Percentiles rank a stretch among this genome's conserved stretches.
phyloP scores from a whole-genome alignment of 1,284 basidiomycete species.

The Pseudomicrostroma phylloplanum region DNA sequence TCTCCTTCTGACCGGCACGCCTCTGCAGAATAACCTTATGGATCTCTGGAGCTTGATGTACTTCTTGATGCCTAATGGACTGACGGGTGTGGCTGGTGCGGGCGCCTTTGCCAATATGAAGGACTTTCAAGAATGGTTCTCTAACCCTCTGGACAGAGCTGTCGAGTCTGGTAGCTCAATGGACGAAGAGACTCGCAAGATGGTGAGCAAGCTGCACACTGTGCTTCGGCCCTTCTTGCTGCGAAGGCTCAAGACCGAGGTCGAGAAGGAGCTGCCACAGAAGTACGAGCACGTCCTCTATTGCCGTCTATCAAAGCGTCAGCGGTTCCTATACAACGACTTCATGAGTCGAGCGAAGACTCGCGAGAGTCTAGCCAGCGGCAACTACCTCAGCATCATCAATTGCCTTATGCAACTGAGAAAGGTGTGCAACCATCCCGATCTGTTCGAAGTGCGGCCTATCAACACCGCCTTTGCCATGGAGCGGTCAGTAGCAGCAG shows the following conservation, averaged over 20 bases:
- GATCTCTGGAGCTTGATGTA: constrained; percentile 92
- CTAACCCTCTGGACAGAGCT: constrained; percentile 77
- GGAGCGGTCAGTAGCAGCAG: constrained; percentile 69
- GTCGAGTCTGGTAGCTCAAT: constrained; percentile 75
- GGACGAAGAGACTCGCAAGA: constrained; percentile 78
- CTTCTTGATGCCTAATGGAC: constrained; percentile 80
- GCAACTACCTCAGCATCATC: constrained; percentile 73
- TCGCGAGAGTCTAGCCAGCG: constrained; percentile 74
- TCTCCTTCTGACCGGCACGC: constrained; percentile 83
- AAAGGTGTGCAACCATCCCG: constrained; percentile 77
- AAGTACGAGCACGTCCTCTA: constrained; percentile 91
- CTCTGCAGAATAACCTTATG: constrained; percentile 89
- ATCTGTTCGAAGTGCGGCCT: constrained; percentile 88
- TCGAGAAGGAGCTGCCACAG: constrained; percentile 89
- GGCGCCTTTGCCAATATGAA: constrained; percentile 80
- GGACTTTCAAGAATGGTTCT: constrained; percentile 95
- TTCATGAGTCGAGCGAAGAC: constrained; percentile 92
- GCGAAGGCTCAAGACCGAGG: constrained; percentile 86
- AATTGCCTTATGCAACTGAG: constrained; percentile 92
- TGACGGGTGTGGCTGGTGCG: constrained; percentile 55
- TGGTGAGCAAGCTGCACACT: constrained; percentile 82
- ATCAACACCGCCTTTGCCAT: constrained; percentile 88
- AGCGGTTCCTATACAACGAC: constrained; percentile 94
- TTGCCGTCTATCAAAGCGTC: constrained; percentile 86
- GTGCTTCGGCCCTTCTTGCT: constrained; percentile 89